A percentile compares a stretch with the other conserved stretches of the same genome.
These are phyloP conservation scores for Schoenoplectus triqueter DNA, from an alignment of 202 grass and related monocot species.

Conservation along the genomic window DNA sequence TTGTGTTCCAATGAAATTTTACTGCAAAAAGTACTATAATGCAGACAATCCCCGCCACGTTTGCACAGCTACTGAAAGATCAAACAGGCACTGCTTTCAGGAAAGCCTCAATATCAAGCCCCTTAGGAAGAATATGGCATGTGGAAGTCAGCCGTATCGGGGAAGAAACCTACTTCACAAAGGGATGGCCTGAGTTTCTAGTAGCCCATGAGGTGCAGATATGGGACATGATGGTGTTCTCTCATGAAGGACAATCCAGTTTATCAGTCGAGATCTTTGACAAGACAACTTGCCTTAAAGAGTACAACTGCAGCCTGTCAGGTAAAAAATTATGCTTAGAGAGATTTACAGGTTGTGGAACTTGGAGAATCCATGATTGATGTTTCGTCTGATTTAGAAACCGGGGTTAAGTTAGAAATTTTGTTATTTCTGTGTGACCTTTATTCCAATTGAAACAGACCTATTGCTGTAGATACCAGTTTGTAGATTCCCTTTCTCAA, in stretches of 20 bases:
- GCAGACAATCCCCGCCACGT: slow-evolving; percentile 44
- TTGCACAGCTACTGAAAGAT: slow-evolving; percentile 40
- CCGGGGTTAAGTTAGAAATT: too few relatives aligned
- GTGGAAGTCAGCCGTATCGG: slow-evolving; percentile 11
- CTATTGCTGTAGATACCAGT: too few relatives aligned
- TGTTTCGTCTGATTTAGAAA: too few relatives aligned
- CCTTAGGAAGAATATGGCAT: slow-evolving; percentile 36
- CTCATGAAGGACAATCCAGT: slow-evolving; percentile 34
- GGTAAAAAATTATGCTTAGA: too few relatives aligned
- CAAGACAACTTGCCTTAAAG: not conserved
- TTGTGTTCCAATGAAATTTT: too few relatives aligned
- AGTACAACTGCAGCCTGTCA: too few relatives aligned
- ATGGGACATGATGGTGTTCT: slow-evolving; percentile 46
- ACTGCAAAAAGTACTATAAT: not conserved
- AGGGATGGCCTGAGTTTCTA: slow-evolving; percentile 40
- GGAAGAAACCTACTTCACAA: slow-evolving; percentile 6
- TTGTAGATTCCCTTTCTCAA: too few relatives aligned
- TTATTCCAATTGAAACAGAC: too few relatives aligned
- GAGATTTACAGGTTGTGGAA: too few relatives aligned
- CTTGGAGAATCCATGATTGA: too few relatives aligned
- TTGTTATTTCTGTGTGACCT: too few relatives aligned
- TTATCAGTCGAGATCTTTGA: not conserved
- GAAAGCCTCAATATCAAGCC: slow-evolving; percentile 25
- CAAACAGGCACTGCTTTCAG: not conserved
- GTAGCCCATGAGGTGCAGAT: slow-evolving; percentile 29